phyloP scores from a whole-genome alignment of 2,329 filamentous ascomycete species.

The Calcarisporium arbuscula region DNA sequence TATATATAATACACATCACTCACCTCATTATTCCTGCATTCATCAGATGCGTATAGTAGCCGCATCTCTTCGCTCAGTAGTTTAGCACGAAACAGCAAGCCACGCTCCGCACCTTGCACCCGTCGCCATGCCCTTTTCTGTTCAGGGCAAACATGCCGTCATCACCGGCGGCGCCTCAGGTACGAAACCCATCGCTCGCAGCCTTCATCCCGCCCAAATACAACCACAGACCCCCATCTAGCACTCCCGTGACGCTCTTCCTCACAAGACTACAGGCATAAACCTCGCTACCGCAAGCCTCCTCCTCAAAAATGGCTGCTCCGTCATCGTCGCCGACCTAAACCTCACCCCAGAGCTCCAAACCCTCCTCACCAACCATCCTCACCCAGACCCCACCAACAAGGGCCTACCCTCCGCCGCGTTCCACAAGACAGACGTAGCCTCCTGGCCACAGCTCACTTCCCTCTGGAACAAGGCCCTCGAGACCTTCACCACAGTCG shows the following conservation, averaged over 20 bases:
- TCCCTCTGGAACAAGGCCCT: slow-evolving; percentile 6
- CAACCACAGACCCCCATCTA: neutral
- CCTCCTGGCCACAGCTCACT: slow-evolving; percentile 6
- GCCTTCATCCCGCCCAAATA: neutral
- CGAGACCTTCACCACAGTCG: slow-evolving; percentile 3
- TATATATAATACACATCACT: too few species aligned
- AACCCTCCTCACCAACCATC: slow-evolving; percentile 4
- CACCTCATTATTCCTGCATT: too few species aligned
- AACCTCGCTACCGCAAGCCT: slow-evolving; percentile 37
- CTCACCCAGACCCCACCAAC: too few species aligned
- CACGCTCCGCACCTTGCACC: too few species aligned
- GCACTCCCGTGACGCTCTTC: neutral
- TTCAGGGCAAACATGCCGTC: slow-evolving; percentile 17
- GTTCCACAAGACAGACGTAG: slow-evolving; percentile 6
- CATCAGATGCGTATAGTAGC: too few species aligned
- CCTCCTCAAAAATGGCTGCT: slow-evolving; percentile 23
- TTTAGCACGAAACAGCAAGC: too few species aligned
- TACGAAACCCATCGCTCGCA: slow-evolving; percentile 1
- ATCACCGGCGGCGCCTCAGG: slow-evolving; percentile 18
- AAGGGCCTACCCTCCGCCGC: neutral
- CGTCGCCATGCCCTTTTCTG: slow-evolving; percentile 14
- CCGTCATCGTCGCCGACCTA: slow-evolving; percentile 8
- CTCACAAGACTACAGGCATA: slow-evolving; percentile 25
- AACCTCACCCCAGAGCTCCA: slow-evolving; percentile 6
- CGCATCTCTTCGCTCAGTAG: too few species aligned